A percentile compares a stretch with the other conserved stretches of the same genome.
Evolutionary conservation across 169 alveolate species (phyloP).

Genomic region (Plasmodium relictum): DNA sequence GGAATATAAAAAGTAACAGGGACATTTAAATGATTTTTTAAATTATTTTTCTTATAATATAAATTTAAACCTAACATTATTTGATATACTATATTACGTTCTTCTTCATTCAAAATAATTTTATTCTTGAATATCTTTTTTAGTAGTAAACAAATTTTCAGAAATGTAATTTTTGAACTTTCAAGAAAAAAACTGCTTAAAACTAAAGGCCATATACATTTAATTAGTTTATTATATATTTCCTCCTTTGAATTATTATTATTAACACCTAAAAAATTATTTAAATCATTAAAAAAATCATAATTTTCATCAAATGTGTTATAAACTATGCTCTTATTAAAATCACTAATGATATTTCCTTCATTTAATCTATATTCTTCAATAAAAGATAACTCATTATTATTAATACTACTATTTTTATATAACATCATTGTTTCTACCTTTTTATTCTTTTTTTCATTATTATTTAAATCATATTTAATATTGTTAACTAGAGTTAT

Average conservation of each 20-base stretch:
- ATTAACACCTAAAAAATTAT: too few relatives aligned
- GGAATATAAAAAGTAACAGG: slow-evolving; percentile 45
- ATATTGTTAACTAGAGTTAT: background rate
- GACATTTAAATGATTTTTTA: background rate
- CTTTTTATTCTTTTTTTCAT: background rate
- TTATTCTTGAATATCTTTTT: slow-evolving; percentile 29
- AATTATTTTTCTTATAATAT: slow-evolving; percentile 28
- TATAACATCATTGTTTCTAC: too few relatives aligned
- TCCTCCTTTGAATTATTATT: too few relatives aligned
- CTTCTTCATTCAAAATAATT: slow-evolving; percentile 17
- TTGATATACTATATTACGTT: slow-evolving; percentile 47
- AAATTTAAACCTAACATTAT: slow-evolving; percentile 44
- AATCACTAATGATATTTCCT: too few relatives aligned
- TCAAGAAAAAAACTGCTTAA: slow-evolving; percentile 27
- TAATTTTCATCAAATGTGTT: background rate
- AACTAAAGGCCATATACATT: slow-evolving; percentile 47
- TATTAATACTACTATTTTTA: too few relatives aligned
- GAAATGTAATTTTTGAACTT: slow-evolving; percentile 40
- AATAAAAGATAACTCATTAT: too few relatives aligned
- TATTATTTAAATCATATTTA: background rate
- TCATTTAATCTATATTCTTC: too few relatives aligned
- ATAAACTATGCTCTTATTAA: background rate
- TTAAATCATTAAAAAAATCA: too few relatives aligned
- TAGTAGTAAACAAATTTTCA: slow-evolving; percentile 44
- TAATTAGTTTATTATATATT: slow-evolving; percentile 8